Percentiles rank a stretch among this genome's conserved stretches.
phyloP scores from a whole-genome alignment of 1,139 yeast species.

The Protomyces inouyei region DNA sequence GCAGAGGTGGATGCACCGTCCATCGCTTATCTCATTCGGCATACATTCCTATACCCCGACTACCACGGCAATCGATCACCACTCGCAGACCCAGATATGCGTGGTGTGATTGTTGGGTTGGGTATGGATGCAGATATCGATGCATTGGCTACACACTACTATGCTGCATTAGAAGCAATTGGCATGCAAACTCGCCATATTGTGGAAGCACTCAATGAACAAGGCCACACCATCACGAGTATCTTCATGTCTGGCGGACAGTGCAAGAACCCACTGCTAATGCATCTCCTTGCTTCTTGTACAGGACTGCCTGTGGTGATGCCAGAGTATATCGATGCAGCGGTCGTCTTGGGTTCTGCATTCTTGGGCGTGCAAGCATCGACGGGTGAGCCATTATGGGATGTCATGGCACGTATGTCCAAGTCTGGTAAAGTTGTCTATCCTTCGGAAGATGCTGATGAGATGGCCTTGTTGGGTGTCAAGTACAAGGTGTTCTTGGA shows the following conservation, averaged over 20 bases:
- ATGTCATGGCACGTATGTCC: slow-evolving; percentile 75
- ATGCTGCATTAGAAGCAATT: slow-evolving; percentile 94
- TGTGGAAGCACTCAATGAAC: slow-evolving; percentile 70
- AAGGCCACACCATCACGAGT: slow-evolving; percentile 71
- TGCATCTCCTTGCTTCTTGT: slow-evolving; percentile 86
- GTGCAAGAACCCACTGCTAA: slow-evolving; percentile 81
- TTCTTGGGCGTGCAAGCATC: slow-evolving; percentile 92
- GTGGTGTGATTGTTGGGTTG: slow-evolving; percentile 88
- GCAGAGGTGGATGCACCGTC: slow-evolving; percentile 56
- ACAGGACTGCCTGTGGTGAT: slow-evolving; percentile 89
- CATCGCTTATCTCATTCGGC: slow-evolving; percentile 73
- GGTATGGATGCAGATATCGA: slow-evolving; percentile 84
- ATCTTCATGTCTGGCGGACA: slow-evolving; percentile 96
- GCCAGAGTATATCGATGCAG: slow-evolving; percentile 92
- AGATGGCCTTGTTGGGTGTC: slow-evolving; percentile 62
- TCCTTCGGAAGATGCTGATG: slow-evolving; percentile 62
- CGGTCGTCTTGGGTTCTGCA: slow-evolving; percentile 94
- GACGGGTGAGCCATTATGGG: slow-evolving; percentile 55
- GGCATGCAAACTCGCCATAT: slow-evolving; percentile 97
- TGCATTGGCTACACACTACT: slow-evolving; percentile 75
- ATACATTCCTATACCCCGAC: slow-evolving; percentile 89
- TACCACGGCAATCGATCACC: slow-evolving; percentile 96
- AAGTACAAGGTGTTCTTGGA: slow-evolving; percentile 82
- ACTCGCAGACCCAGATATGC: slow-evolving; percentile 88
- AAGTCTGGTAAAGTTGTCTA: slow-evolving; percentile 74